Evolutionary conservation across 2,329 filamentous ascomycete species (phyloP).

Genomic region (Colletotrichum echinochloae): DNA sequence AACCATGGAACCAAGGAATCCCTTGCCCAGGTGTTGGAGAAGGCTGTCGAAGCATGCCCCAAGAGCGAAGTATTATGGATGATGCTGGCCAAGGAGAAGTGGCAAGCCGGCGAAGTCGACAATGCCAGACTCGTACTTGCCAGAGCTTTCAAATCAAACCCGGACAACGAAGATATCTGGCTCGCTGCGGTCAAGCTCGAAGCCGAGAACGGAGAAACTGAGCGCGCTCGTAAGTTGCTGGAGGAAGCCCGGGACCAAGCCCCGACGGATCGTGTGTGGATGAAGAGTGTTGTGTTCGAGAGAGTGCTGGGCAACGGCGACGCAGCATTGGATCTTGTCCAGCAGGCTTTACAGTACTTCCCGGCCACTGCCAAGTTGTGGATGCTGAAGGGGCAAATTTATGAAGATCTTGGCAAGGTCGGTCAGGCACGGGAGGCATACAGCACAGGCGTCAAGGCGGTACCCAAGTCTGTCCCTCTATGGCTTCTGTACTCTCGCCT

Average conservation of each 20-base stretch:
- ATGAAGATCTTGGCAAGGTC: constrained; percentile 83
- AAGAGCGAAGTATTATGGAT: constrained; percentile 94
- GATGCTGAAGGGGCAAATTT: constrained; percentile 99
- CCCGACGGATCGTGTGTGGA: constrained; percentile 95
- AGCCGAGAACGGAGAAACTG: constrained; percentile 85
- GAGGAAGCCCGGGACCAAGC: constrained; percentile 87
- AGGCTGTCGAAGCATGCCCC: constrained; percentile 93
- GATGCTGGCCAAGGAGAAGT: constrained; percentile 94
- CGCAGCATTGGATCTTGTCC: constrained; percentile 85
- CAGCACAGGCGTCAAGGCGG: constrained; percentile 86
- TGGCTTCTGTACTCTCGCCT: constrained; percentile 91
- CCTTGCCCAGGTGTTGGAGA: constrained; percentile 87
- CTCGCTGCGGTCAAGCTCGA: constrained; percentile 96
- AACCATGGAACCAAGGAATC: constrained; percentile 87
- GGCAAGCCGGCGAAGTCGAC: constrained; percentile 88
- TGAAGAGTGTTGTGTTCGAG: constrained; percentile 95
- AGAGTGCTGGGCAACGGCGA: constrained; percentile 84
- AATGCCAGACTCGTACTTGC: constrained; percentile 88
- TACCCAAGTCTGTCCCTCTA: constrained; percentile 83
- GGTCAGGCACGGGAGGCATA: constrained; percentile 92
- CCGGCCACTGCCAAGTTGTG: constrained; percentile 89
- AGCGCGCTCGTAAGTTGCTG: constrained; percentile 85
- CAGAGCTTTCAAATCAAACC: constrained; percentile 92
- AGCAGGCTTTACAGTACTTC: constrained; percentile 88
- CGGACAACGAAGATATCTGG: constrained; percentile 98